Base-by-base conservation (phyloP, 768 basidiomycete genomes). In the Agaricus bisporus region DNA sequence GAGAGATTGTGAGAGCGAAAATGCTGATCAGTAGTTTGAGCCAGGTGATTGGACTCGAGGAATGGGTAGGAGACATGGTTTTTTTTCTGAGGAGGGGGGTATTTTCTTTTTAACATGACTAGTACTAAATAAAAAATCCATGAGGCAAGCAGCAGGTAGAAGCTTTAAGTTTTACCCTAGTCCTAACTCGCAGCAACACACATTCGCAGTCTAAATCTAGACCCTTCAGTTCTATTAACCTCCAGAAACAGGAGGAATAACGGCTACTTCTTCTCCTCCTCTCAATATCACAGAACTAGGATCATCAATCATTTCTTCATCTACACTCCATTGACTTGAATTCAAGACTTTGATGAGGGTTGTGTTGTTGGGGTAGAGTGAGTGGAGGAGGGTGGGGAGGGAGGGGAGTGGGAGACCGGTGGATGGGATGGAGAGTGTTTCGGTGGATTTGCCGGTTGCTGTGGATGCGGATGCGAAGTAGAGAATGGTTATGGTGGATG, bases 201-300 rank as follows among this genome's bases (percentile, higher is more conserved):
- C 32, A 32, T 7, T 7, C 11, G 32, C 7, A 32, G 32, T 32
- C 32, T 32, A 32, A 32, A 22, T 32, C 32, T 32, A 32, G 32
- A 32, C 32, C 44, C 25, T 12, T 12, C 46, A 18, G 15, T 7
- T 18, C 17, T 2, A 11, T 6, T 66, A 90, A 29, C 89, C 89
- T 4, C 91, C 90, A 49, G 86, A 88, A 0, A 91, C 88, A 8
- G 87, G 89, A 59, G 85, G 86, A 41, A 92, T 91, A 22, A 91
- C 75, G 12, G 83, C 88, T 7, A 91, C 79, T 60, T 88, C 85
- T 65, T 91, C 88, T 18, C 87, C 88, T 10, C 86, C 86, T 42
- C 66, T 74, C 43, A 92, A 65, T 11, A 70, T 54, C 17, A 79
- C 68, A 0, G 57, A 56, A n/a, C 71, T 68, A 2, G 76, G 75